phyloP scores from a whole-genome alignment of 805 yeast species.

The Monosporozyma aerobia region DNA sequence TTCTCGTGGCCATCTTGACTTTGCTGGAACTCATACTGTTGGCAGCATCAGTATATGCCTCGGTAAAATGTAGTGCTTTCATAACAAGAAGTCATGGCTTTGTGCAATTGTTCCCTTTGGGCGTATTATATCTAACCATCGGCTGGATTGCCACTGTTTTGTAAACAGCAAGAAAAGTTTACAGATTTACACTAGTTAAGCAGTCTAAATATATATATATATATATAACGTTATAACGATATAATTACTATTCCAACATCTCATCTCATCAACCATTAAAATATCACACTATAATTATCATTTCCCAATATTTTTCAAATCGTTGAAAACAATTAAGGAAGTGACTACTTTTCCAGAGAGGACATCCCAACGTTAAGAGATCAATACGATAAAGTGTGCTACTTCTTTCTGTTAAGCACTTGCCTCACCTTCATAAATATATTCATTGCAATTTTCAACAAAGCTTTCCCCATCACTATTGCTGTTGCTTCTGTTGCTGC shows the following conservation, averaged over 20 bases:
- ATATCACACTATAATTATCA: neutral
- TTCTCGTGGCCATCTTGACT: slow-evolving; percentile 3
- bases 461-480: too few species aligned
- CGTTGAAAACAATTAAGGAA: too few species aligned
- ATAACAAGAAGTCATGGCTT: slow-evolving; percentile 18
- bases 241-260: neutral
- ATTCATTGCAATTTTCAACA: too few species aligned
- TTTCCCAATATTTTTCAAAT: too few species aligned
- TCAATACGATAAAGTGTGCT: too few species aligned
- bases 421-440: too few species aligned
- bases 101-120: slow-evolving; percentile 23
- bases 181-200: neutral
- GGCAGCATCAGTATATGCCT: neutral
- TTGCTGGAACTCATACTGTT: slow-evolving; percentile 13
- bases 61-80: slow-evolving; percentile 5
- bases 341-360: too few species aligned
- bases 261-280: neutral
- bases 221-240: too few species aligned
- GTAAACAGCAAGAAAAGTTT: neutral
- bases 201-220: too few species aligned
- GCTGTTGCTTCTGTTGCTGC: too few species aligned
- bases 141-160: slow-evolving; percentile 15
- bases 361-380: too few species aligned
- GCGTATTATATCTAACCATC: slow-evolving; percentile 18
- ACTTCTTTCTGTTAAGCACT: too few species aligned